These are phyloP conservation scores for Pseudogymnoascus sp. DNA, from an alignment of 2,329 filamentous ascomycete species.

Conservation along the genomic window DNA sequence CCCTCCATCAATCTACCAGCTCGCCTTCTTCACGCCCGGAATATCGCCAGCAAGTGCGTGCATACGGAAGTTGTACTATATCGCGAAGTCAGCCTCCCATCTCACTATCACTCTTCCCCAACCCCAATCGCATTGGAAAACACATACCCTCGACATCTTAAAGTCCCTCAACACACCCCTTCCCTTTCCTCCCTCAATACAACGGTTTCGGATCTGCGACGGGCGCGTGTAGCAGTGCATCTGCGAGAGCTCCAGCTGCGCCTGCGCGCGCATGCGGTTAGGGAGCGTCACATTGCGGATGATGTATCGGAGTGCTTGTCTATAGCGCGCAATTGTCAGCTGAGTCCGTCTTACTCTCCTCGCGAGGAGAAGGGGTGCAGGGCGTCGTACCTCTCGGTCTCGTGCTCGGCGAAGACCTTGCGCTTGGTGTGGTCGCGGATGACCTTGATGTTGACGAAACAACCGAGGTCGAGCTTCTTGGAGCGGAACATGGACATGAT, in stretches of 20 bases:
- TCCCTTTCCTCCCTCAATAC: slow-evolving; percentile 83
- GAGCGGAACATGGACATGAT: slow-evolving; percentile 79
- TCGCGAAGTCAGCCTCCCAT: slow-evolving; percentile 19
- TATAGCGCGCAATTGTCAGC: slow-evolving; percentile 31
- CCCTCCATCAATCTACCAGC: slow-evolving; percentile 59
- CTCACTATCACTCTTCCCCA: background rate
- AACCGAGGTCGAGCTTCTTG: slow-evolving; percentile 83
- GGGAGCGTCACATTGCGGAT: slow-evolving; percentile 87
- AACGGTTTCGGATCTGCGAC: slow-evolving; percentile 90
- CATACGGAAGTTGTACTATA: slow-evolving; percentile 84
- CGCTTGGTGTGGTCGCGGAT: slow-evolving; percentile 96
- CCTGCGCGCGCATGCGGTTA: slow-evolving; percentile 74
- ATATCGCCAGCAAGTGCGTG: slow-evolving; percentile 78
- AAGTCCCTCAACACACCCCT: slow-evolving; percentile 90
- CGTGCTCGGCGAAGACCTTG: slow-evolving; percentile 78
- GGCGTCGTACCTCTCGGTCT: slow-evolving; percentile 65
- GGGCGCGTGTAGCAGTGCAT: slow-evolving; percentile 95
- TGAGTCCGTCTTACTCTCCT: background rate
- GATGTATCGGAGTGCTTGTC: slow-evolving; percentile 88
- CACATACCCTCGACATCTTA: slow-evolving; percentile 79
- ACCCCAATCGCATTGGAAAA: background rate
- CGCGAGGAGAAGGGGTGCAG: background rate
- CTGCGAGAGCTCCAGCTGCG: slow-evolving; percentile 84
- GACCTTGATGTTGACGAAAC: slow-evolving; percentile 76
- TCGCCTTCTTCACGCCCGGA: slow-evolving; percentile 91